Evolutionary conservation across 768 basidiomycete species (phyloP).

Genomic region (Pisolithus orientalis): DNA sequence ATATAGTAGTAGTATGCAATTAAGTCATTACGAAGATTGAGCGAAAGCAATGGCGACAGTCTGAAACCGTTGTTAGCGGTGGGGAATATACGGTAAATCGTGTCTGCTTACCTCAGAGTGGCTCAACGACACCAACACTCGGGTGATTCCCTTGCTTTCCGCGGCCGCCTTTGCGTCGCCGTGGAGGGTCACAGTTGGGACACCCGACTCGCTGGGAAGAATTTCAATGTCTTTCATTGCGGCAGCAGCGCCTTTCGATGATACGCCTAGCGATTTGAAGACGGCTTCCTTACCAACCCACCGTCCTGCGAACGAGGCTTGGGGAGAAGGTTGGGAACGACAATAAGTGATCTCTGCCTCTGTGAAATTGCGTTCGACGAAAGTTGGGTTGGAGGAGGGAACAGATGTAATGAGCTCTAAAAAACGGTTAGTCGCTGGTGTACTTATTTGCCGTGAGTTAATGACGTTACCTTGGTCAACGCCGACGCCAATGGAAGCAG

Average conservation of each 20-base stretch:
- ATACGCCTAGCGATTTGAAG: constrained; percentile 90
- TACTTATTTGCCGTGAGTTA: background rate
- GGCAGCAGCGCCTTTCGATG: constrained; percentile 88
- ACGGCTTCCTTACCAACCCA: constrained; percentile 98
- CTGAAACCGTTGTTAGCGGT: constrained; percentile 30
- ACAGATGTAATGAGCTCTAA: constrained; percentile 88
- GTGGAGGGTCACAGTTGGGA: constrained; percentile 68
- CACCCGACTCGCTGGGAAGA: constrained; percentile 71
- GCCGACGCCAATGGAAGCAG: constrained; percentile 68
- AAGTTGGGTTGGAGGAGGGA: constrained; percentile 82
- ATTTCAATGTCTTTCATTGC: constrained; percentile 98
- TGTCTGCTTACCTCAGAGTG: constrained; percentile 79
- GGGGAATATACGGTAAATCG: constrained; percentile 5
- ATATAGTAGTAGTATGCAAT: background rate
- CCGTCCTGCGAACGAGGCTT: constrained; percentile 90
- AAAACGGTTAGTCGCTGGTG: constrained; percentile 5
- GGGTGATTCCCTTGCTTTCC: constrained; percentile 60
- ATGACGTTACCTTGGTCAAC: constrained; percentile 73
- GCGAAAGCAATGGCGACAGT: constrained; percentile 86
- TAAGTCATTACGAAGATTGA: constrained; percentile 45
- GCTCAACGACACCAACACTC: constrained; percentile 78
- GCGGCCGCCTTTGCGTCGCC: constrained; percentile 78
- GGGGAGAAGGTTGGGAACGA: constrained; percentile 73
- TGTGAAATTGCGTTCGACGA: constrained; percentile 91
- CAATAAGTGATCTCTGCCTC: constrained; percentile 85